Evolutionary conservation across 164 flowering plant species (phyloP).

Genomic region (Chimonanthus praecox): DNA sequence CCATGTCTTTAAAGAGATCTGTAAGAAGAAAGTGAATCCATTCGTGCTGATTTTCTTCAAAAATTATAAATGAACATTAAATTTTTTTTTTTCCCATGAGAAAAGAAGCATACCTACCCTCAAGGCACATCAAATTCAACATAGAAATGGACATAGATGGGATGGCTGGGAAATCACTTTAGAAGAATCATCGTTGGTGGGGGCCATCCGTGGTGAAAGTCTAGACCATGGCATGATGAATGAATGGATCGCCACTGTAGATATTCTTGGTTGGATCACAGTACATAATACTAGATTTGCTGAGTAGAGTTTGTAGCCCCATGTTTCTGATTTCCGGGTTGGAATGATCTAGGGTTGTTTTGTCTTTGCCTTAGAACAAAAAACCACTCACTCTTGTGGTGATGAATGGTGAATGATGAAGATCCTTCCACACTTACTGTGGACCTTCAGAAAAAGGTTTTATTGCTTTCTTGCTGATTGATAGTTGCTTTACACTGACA

Average conservation of each 20-base stretch:
- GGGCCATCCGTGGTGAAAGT: background rate
- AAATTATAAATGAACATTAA: background rate
- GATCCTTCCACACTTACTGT: background rate
- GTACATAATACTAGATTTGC: background rate
- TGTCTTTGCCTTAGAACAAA: background rate
- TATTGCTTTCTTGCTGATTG: background rate
- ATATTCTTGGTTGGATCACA: background rate
- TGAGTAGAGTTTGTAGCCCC: background rate
- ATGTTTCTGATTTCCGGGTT: background rate
- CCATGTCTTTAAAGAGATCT: too few species aligned
- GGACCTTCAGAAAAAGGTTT: background rate
- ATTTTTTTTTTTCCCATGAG: background rate
- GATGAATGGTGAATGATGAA: background rate
- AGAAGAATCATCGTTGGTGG: background rate
- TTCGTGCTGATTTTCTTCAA: too few species aligned
- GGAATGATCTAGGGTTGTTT: background rate
- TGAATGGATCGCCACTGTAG: background rate
- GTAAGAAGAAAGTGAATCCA: too few species aligned
- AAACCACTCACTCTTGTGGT: background rate
- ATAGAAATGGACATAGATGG: background rate
- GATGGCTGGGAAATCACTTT: background rate
- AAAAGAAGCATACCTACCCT: background rate
- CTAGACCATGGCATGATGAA: too few species aligned
- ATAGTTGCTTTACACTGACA: background rate
- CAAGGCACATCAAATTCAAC: too few species aligned